phyloP scores from a whole-genome alignment of 768 basidiomycete genomes.

The Fomitopsis serialis region DNA sequence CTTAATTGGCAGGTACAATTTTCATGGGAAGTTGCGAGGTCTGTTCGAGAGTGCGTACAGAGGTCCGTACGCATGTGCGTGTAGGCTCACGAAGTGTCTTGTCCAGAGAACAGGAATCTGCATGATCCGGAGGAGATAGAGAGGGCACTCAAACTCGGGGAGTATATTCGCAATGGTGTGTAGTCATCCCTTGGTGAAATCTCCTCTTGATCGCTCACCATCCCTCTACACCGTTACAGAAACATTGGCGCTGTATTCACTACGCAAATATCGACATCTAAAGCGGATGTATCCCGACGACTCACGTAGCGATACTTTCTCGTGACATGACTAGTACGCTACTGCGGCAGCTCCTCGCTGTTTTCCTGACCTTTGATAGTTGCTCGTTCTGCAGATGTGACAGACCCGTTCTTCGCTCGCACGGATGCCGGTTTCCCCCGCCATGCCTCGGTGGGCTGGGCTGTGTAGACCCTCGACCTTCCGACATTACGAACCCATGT shows the following conservation, averaged over 20 bases:
- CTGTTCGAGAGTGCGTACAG: conserved; percentile 69
- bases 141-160: conserved; percentile 65
- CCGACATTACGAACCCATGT: background rate
- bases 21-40: conserved; percentile 63
- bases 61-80: background rate
- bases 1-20: conserved; percentile 55
- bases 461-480: background rate
- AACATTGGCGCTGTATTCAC: conserved; percentile 75
- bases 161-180: conserved; percentile 84
- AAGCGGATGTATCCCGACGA: conserved; percentile 57
- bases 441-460: background rate
- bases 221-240: conserved; percentile 36
- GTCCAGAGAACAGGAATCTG: conserved; percentile 59
- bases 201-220: background rate
- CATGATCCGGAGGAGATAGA: conserved; percentile 70
- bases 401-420: no score
- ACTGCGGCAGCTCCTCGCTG: background rate
- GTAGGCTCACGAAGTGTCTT: background rate
- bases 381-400: no score
- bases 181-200: background rate
- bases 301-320: conserved; percentile 7
- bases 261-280: conserved; percentile 79
- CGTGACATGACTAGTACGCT: conserved; percentile 1
- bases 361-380: background rate
- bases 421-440: no score